Evolutionary conservation across 768 basidiomycete species (phyloP).

Genomic region (Termitomyces titanicus): DNA sequence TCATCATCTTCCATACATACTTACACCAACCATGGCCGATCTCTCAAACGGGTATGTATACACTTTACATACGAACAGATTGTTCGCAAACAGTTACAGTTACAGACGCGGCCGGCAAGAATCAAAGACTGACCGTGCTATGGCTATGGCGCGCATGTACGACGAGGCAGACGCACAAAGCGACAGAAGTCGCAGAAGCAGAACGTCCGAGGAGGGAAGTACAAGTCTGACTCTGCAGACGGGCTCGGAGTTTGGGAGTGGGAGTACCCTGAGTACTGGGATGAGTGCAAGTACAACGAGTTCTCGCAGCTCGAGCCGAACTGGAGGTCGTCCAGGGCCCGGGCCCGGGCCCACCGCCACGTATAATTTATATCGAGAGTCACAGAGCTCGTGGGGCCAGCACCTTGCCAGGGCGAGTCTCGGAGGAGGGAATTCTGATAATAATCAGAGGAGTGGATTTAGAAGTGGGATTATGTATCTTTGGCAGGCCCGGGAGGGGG

Average conservation of each 20-base stretch:
- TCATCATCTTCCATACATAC: neutral
- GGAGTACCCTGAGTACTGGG: neutral
- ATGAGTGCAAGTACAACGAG: neutral
- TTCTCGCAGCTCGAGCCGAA: neutral
- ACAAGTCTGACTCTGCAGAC: neutral
- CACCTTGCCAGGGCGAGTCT: too few relatives aligned
- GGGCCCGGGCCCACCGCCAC: too few relatives aligned
- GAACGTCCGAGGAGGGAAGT: neutral
- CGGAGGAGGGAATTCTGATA: too few relatives aligned
- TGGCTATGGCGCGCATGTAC: too few relatives aligned
- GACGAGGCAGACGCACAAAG: constrained; percentile 5
- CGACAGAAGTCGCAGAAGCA: neutral
- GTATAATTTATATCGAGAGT: neutral
- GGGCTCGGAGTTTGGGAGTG: neutral
- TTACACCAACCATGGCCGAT: neutral
- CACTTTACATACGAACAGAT: neutral
- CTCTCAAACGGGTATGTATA: neutral
- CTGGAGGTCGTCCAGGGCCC: too few relatives aligned
- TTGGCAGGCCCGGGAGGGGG: too few relatives aligned
- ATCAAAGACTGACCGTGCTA: too few relatives aligned
- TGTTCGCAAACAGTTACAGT: neutral
- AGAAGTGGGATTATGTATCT: neutral
- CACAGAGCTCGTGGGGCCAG: too few relatives aligned
- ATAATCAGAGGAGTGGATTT: too few relatives aligned
- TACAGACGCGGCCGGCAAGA: too few relatives aligned